A percentile compares a stretch with the other conserved stretches of the same genome.
Evolutionary conservation across 1,284 basidiomycete species (phyloP).

Genomic region (Boletellus dicymbophilus): DNA sequence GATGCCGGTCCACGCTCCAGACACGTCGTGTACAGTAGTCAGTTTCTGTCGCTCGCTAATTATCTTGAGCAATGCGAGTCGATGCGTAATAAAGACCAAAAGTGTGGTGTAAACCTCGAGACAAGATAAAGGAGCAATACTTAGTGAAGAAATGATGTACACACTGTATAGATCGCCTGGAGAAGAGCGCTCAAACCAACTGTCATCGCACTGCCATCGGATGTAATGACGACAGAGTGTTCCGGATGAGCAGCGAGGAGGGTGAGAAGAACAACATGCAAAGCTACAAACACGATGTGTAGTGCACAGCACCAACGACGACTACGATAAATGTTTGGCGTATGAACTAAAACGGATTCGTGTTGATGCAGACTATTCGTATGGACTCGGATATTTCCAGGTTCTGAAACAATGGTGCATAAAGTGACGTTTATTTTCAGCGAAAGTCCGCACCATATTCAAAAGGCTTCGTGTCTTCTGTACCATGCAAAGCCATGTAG

Average conservation of each 20-base stretch:
- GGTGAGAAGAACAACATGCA: background rate
- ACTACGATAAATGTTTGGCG: no score
- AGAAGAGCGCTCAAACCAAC: conserved; percentile 7
- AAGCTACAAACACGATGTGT: background rate
- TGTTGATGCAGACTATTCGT: no score
- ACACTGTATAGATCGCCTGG: conserved; percentile 12
- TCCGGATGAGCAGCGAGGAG: conserved; percentile 3
- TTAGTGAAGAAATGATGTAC: background rate
- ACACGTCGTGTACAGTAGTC: conserved; percentile 5
- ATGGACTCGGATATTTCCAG: no score
- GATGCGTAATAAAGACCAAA: conserved; percentile 5
- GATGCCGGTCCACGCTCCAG: conserved; percentile 4
- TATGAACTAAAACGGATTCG: no score
- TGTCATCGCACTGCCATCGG: background rate
- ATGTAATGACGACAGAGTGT: conserved; percentile 1
- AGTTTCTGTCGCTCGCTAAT: background rate
- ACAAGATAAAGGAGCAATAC: no score
- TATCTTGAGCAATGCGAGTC: background rate
- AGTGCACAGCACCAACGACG: background rate
- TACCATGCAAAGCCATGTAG: no score
- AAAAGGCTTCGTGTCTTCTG: no score
- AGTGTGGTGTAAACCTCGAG: conserved; percentile 4
- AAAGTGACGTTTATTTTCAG: no score
- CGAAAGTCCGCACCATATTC: no score
- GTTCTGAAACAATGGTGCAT: no score